Percentiles rank a stretch among this genome's conserved stretches.
Evolutionary conservation across 2,329 filamentous ascomycete genomes (phyloP).

Genomic region (Madurella fahalii): DNA sequence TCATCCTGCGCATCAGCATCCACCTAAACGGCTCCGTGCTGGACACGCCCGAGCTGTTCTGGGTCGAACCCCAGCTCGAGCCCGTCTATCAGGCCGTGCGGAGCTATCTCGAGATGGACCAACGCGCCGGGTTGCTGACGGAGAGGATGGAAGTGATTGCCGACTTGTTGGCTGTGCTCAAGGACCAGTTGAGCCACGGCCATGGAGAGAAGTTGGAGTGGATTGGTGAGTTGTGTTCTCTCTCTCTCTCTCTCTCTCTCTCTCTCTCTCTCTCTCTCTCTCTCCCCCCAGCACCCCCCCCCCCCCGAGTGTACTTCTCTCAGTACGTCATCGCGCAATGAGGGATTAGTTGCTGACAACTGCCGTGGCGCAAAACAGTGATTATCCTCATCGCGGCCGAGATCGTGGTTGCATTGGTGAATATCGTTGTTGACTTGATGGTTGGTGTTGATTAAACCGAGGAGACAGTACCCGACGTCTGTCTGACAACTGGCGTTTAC

Average conservation of each 20-base stretch:
- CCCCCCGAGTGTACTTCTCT: conserved; percentile 2
- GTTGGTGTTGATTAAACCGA: conserved; percentile 42
- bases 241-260: conserved; percentile 6
- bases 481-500: not conserved
- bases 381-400: conserved; percentile 95
- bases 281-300: too few species aligned
- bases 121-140: conserved; percentile 82
- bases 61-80: conserved; percentile 95
- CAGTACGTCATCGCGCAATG: not conserved
- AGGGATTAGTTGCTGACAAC: not conserved
- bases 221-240: conserved; percentile 63
- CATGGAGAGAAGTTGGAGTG: conserved; percentile 86
- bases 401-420: conserved; percentile 86
- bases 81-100: conserved; percentile 94
- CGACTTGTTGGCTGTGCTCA: conserved; percentile 85
- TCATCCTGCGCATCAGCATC: conserved; percentile 96
- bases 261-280: too few species aligned
- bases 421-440: conserved; percentile 92
- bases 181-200: conserved; percentile 91
- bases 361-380: conserved; percentile 47
- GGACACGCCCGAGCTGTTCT: conserved; percentile 95
- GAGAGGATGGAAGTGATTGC: conserved; percentile 91
- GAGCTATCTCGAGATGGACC: conserved; percentile 97
- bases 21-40: conserved; percentile 95
- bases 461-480: not conserved